These are phyloP conservation scores for Fusarium agapanthi DNA, from an alignment of 2,329 filamentous ascomycete species.

Conservation along the genomic window DNA sequence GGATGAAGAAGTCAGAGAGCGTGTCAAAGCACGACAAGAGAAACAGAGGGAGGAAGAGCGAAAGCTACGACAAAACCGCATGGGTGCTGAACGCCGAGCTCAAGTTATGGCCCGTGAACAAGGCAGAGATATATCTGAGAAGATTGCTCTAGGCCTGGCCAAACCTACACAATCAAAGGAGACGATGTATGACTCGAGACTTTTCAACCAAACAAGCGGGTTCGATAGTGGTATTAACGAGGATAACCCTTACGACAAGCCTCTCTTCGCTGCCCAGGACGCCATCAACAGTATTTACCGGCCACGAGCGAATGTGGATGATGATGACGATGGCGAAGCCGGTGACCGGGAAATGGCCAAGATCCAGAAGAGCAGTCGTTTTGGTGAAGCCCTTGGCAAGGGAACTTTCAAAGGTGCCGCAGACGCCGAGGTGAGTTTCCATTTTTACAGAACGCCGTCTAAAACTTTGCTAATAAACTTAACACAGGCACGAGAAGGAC, in stretches of 20 bases:
- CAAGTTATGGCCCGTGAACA: constrained; percentile 95
- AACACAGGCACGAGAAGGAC: constrained; percentile 78
- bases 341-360: constrained; percentile 86
- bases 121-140: constrained; percentile 96
- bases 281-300: constrained; percentile 95
- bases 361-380: constrained; percentile 85
- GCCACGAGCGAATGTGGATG: constrained; percentile 77
- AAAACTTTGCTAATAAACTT: constrained; percentile 43
- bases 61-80: constrained; percentile 90
- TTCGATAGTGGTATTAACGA: constrained; percentile 96
- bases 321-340: constrained; percentile 80
- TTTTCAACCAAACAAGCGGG: constrained; percentile 94
- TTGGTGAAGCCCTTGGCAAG: constrained; percentile 84
- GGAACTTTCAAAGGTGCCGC: constrained; percentile 91
- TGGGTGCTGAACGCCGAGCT: constrained; percentile 91
- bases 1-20: constrained; percentile 75
- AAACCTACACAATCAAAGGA: constrained; percentile 94
- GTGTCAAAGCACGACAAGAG: constrained; percentile 81
- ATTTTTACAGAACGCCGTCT: not conserved
- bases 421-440: constrained; percentile 75
- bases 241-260: constrained; percentile 97
- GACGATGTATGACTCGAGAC: constrained; percentile 93
- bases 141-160: constrained; percentile 91
- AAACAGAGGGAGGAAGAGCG: constrained; percentile 84
- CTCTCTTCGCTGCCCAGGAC: constrained; percentile 93